Base-by-base conservation (phyloP, 2,329 filamentous ascomycete species). In the Torrubiella hemipterigena region DNA sequence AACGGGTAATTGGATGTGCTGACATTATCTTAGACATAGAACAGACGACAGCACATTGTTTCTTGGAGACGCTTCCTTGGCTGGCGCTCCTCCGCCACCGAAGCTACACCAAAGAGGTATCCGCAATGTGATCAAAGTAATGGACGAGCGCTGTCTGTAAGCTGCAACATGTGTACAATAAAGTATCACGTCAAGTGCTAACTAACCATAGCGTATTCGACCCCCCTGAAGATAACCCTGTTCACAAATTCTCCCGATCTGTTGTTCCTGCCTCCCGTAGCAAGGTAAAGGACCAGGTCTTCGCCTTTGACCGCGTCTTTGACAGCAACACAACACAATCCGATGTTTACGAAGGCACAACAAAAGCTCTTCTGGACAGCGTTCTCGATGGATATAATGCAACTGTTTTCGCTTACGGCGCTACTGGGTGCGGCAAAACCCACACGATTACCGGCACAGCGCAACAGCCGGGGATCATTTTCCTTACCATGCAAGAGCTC, bases 311-410 rank as follows among this genome's bases (percentile, higher is more conserved):
- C 58, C 72, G 83, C 34, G 83, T 98, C 40, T 96, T 98, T 56
- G 91, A 98, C 66, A 87, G 96, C 37, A 94, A 89, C 51, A 83
- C 83, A 13, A 78, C 79, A 6, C 91, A 98, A 49, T 79, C 73
- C 36, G 91, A 98, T 49, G 84, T 98, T 2, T 98, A 96, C 64
- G 91, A 96, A 55, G 72, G 83, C 11, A 96, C 91, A 1, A 94
- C 89, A 2, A 82, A 80, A 54, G 74, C 65, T 34, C 71, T 98
- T n/a, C 72, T 98, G 38, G 89, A 96, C 53, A 95, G 81, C 51
- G 87, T 98, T 12, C 67, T 98, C 36, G 87, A 98, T 44, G 91
- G 91, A 42, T 98, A 95, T 67, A 98, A 98, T 64, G 91, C 91
- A 29, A 98, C 91, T 0, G 91, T 98, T 5, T 98, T 98, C 53